Conservation (phyloP, 306 rosid genomes). For the Malus sieversii region DNA sequence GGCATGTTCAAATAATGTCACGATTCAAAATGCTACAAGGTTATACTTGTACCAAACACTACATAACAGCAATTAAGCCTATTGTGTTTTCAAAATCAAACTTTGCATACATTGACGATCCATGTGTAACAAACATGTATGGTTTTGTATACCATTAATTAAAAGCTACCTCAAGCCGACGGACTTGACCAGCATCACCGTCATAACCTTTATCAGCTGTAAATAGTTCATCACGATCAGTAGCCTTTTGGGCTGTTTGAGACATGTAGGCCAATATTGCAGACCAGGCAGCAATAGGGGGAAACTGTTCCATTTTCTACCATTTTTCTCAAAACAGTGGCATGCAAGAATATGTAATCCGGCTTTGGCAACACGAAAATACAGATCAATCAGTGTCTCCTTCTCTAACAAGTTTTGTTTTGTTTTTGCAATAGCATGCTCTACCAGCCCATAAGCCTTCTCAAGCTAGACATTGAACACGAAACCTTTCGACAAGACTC, state of each 20-base stretch:
- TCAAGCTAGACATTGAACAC: conserved; percentile 35
- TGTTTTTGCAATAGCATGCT: conserved; percentile 45
- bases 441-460: conserved; percentile 69
- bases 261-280: conserved; percentile 72
- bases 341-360: conserved; percentile 51
- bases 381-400: conserved; percentile 59
- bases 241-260: conserved; percentile 58
- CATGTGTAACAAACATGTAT: not conserved
- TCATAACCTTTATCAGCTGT: conserved; percentile 27
- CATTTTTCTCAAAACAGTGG: conserved; percentile 66
- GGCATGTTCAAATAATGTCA: too few species aligned
- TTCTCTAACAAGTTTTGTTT: conserved; percentile 61
- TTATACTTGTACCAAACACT: not conserved
- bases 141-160: conserved; percentile 1
- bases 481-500: conserved; percentile 30
- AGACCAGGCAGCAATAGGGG: conserved; percentile 74
- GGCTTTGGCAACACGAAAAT: conserved; percentile 60
- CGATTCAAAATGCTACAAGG: not conserved
- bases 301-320: conserved; percentile 50
- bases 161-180: conserved; percentile 75
- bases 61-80: not conserved
- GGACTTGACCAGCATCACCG: conserved; percentile 45
- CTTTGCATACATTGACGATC: not conserved
- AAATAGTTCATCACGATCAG: conserved; percentile 42
- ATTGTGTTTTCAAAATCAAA: not conserved